phyloP scores from a whole-genome alignment of 768 basidiomycete genomes.

The Suillus americanus region DNA sequence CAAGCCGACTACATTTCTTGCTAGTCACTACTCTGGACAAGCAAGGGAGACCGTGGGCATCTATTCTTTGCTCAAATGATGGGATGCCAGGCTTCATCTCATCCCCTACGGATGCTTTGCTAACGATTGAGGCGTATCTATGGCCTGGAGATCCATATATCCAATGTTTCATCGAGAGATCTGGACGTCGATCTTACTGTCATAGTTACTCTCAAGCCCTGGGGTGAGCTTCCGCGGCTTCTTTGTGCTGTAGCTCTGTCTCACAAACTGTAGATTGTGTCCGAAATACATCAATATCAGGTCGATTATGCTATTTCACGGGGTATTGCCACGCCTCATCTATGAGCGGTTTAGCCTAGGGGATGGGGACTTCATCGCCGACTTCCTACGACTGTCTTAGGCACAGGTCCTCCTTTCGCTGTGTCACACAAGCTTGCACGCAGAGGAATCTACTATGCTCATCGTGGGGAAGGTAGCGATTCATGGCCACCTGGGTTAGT shows the following conservation, averaged over 20 bases:
- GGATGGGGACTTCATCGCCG: too few species aligned
- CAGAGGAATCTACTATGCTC: too few species aligned
- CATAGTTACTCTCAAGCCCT: constrained; percentile 52
- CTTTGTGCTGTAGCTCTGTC: not conserved
- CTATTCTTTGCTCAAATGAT: constrained; percentile 27
- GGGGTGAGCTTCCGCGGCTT: constrained; percentile 40
- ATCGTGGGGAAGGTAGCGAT: too few species aligned
- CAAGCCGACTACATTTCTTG: constrained; percentile 29
- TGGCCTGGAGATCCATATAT: constrained; percentile 54
- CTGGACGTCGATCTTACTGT: constrained; percentile 38
- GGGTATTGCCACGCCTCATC: constrained; percentile 36
- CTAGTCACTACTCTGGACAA: constrained; percentile 32
- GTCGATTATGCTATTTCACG: constrained; percentile 40
- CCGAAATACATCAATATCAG: constrained; percentile 65
- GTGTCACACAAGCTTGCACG: too few species aligned
- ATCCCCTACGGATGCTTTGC: constrained; percentile 21
- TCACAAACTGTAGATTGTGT: constrained; percentile 44
- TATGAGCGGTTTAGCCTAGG: constrained; percentile 33
- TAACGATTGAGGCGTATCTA: constrained; percentile 22
- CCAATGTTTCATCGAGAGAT: constrained; percentile 30
- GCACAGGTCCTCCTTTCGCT: too few species aligned
- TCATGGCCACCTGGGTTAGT: too few species aligned
- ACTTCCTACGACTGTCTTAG: too few species aligned
- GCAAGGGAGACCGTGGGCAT: constrained; percentile 33
- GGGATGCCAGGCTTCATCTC: constrained; percentile 29